Conservation (phyloP, 2,329 filamentous ascomycete species). For the Colletotrichum filicis region DNA sequence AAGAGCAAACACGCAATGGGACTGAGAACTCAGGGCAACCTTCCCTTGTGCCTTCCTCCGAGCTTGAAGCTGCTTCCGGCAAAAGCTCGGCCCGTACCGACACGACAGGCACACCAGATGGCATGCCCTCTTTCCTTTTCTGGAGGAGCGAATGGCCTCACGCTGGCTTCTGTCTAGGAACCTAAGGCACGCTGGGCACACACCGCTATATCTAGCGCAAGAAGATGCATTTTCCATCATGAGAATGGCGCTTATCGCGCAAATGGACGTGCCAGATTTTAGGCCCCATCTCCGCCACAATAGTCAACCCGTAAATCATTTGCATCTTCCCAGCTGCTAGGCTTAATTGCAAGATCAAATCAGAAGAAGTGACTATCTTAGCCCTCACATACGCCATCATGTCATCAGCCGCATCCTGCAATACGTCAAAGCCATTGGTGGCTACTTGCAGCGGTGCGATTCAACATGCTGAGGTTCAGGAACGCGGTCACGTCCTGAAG, state of each 20-base stretch:
- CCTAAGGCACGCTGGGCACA: neutral
- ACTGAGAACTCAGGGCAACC: conserved; percentile 9
- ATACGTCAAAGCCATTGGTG: neutral
- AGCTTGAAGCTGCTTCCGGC: neutral
- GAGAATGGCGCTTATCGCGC: neutral
- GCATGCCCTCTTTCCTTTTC: neutral
- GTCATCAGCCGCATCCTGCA: neutral
- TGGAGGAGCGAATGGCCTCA: neutral
- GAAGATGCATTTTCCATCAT: neutral
- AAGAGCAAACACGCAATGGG: neutral
- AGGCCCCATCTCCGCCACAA: neutral
- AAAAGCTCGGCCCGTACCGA: conserved; percentile 28
- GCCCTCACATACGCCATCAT: neutral
- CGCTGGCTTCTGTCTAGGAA: neutral
- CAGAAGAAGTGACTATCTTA: neutral
- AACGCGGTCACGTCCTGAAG: neutral
- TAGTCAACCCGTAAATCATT: neutral
- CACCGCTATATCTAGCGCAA: neutral
- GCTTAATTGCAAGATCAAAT: neutral
- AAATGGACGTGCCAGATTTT: neutral
- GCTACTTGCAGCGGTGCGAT: neutral
- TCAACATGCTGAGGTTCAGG: neutral
- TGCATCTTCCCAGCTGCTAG: neutral
- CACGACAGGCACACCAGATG: conserved; percentile 12
- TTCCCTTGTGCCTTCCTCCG: neutral